Conservation (phyloP, 495 filamentous ascomycete species). For the Tetracladium setigerum region DNA sequence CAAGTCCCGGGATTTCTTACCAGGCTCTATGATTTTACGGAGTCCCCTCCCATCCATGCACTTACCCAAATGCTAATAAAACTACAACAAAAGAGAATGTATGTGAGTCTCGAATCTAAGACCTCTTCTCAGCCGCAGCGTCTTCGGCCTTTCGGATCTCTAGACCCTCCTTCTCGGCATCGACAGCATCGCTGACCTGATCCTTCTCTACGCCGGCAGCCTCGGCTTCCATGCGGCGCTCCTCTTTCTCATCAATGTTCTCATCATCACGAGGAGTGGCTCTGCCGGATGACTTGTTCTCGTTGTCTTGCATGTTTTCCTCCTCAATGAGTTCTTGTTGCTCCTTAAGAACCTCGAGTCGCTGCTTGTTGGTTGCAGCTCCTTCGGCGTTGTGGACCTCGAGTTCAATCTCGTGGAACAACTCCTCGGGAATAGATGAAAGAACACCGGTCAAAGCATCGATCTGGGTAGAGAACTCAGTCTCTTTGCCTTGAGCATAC, state of each 20-base stretch:
- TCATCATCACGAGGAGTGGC: conserved; percentile 81
- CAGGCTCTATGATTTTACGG: conserved; percentile 13
- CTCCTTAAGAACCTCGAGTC: conserved; percentile 97
- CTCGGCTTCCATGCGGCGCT: conserved; percentile 27
- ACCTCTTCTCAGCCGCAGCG: conserved; percentile 3
- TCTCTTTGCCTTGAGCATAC: conserved; percentile 85
- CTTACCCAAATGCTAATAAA: conserved; percentile 9
- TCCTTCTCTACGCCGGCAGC: conserved; percentile 6
- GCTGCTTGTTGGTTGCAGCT: conserved; percentile 96
- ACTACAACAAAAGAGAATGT: conserved; percentile 20
- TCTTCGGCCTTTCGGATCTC: conserved; percentile 11
- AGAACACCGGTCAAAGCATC: conserved; percentile 89
- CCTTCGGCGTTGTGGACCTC: conserved; percentile 97
- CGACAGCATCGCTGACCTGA: conserved; percentile 17
- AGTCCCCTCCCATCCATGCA: conserved; percentile 12
- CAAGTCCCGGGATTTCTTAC: conserved; percentile 11
- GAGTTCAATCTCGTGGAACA: conserved; percentile 99
- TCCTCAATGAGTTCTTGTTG: conserved; percentile 98
- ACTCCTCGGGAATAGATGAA: conserved; percentile 90
- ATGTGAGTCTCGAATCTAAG: neutral
- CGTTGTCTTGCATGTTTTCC: conserved; percentile 84
- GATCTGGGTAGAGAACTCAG: conserved; percentile 82
- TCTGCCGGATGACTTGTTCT: conserved; percentile 57
- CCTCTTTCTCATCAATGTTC: conserved; percentile 61
- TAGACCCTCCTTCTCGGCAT: conserved; percentile 15